These are phyloP conservation scores for Thalia dealbata DNA, from an alignment of 176 grass and related monocot genomes.

Conservation along the genomic window DNA sequence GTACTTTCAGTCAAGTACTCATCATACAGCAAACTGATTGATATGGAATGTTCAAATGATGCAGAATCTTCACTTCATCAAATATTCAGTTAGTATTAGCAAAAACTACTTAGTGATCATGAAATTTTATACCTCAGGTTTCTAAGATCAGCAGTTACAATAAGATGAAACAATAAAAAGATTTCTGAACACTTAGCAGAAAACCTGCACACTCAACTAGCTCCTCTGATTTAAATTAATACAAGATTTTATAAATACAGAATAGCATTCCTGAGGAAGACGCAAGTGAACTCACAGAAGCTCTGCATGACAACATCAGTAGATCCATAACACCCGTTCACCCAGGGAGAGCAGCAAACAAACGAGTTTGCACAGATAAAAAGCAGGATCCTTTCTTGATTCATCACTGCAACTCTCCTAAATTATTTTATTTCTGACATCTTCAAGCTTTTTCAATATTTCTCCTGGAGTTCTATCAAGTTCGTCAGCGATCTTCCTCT, in stretches of 20 bases:
- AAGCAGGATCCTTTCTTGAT: background rate
- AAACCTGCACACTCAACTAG: background rate
- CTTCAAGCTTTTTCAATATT: conserved; percentile 98
- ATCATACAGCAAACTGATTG: too few species aligned
- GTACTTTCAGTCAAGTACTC: too few species aligned
- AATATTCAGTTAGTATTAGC: too few species aligned
- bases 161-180: background rate
- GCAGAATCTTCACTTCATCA: too few species aligned
- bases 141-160: background rate
- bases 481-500: conserved; percentile 96
- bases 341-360: background rate
- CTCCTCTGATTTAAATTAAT: background rate
- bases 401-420: conserved; percentile 15
- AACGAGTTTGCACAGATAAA: too few species aligned
- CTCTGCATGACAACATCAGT: background rate
- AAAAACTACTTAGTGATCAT: too few species aligned
- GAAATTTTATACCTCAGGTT: background rate
- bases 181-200: background rate
- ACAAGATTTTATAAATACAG: background rate
- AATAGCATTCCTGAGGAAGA: background rate
- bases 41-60: too few species aligned
- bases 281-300: background rate
- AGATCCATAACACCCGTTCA: background rate
- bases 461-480: conserved; percentile 84
- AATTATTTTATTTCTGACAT: conserved; percentile 97